These are phyloP conservation scores for Xylariaceae sp. DNA, from an alignment of 2,329 filamentous ascomycete species.

Conservation along the genomic window DNA sequence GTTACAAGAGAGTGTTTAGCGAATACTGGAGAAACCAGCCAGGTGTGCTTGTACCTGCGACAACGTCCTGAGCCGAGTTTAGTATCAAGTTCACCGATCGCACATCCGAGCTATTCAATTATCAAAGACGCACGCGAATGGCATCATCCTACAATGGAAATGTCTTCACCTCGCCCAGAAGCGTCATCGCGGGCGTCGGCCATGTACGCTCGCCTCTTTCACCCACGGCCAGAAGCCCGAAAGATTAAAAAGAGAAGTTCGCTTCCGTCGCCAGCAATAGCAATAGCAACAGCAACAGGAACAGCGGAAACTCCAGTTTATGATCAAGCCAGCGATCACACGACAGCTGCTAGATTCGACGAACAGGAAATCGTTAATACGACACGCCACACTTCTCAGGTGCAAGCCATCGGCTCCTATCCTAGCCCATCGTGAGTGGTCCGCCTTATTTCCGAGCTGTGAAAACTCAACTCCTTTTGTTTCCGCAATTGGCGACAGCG, in stretches of 20 bases:
- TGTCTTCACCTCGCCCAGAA: constrained; percentile 3
- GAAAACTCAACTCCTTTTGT: constrained; percentile 17
- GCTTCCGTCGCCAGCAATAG: constrained; percentile 15
- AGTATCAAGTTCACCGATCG: too few species aligned
- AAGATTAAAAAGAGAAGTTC: constrained; percentile 36
- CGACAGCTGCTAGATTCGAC: background rate
- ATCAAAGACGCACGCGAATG: background rate
- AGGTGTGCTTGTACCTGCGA: background rate
- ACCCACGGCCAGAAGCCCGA: constrained; percentile 31
- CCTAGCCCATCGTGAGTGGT: constrained; percentile 35
- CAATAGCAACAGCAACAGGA: background rate
- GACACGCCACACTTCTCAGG: constrained; percentile 9
- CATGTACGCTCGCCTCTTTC: constrained; percentile 32
- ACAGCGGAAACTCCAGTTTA: background rate
- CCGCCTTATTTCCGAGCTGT: constrained; percentile 28
- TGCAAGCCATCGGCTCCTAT: constrained; percentile 23
- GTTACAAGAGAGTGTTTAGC: background rate
- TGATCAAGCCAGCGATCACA: constrained; percentile 4
- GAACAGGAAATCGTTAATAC: constrained; percentile 1
- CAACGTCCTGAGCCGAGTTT: background rate
- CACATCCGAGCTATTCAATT: background rate
- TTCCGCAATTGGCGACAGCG: background rate
- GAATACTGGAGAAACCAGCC: background rate
- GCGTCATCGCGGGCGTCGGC: constrained; percentile 15
- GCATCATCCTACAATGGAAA: constrained; percentile 16